Base-by-base conservation (phyloP, 495 filamentous ascomycete species). In the Niebla homalea region DNA sequence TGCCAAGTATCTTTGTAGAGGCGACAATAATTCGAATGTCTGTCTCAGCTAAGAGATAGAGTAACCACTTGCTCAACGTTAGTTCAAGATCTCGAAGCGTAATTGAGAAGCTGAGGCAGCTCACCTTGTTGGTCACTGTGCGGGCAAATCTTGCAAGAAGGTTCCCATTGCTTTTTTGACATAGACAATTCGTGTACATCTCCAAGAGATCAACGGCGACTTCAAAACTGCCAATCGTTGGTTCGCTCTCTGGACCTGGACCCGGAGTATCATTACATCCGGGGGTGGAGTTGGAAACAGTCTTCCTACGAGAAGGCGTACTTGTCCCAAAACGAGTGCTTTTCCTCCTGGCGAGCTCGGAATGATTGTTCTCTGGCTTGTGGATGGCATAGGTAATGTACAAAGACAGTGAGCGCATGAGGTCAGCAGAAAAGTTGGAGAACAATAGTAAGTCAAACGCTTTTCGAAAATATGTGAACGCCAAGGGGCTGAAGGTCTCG, bases 301-400 rank as follows among this genome's bases (percentile, higher is more conserved):
- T 62, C 59, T 49, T 64, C 62, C 41, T 53, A 53, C 12, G 58
- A 42, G 43, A 60, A 59, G 18, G 60, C 3, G 64, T 47, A 40
- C 57, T 46, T 36, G 66, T 49, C 45, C 56, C 60, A 39, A 68
- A 67, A 25, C 66, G 62, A 36, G 73, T 61, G 51, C 73, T 79
- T 53, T 75, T 78, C 56, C 74, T 76, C 43, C 66, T 47, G n/a
- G 35, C 22, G 7, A 46, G 36, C 22, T 51, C 32, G 12, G 21
- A 18, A n/a, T 21, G 11, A 35, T 42, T 46, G 36, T 42, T 7
- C 18, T 38, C 38, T 10, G 50, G 42, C 49, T 82, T 83, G 61
- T 96, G 89, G 46, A 96, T 75, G 5, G 86, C 82, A 62, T 90
- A 97, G 0, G 90, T 95, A 52, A 98, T 85, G 54, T 92, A 96